Conservation (phyloP, 108 stramenopile genomes). For the Cylindrotheca fusiformis region DNA sequence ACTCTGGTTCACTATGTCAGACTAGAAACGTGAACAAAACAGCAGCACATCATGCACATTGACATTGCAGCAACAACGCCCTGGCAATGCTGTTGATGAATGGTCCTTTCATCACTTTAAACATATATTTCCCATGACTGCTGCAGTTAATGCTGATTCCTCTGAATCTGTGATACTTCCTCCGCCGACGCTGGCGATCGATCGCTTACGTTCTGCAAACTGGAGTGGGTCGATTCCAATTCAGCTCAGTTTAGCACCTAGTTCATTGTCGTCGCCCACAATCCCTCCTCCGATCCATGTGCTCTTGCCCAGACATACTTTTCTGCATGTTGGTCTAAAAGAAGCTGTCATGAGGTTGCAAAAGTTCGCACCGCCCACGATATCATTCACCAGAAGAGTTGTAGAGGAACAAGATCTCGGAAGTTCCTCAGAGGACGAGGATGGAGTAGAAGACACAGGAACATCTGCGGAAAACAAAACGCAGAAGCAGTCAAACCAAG, state of each 20-base stretch:
- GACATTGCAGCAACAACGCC: too few relatives aligned
- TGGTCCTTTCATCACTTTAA: too few relatives aligned
- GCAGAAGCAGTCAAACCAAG: neutral
- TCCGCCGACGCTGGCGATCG: constrained; percentile 1
- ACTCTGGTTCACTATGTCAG: neutral
- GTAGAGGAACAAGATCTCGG: constrained; percentile 30
- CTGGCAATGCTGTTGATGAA: neutral
- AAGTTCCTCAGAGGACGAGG: neutral
- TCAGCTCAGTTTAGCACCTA: constrained; percentile 52
- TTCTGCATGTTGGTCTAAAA: constrained; percentile 68
- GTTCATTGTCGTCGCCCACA: constrained; percentile 68
- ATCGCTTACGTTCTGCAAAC: constrained; percentile 35
- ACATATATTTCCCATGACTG: neutral
- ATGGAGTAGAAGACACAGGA: neutral
- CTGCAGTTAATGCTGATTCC: too few relatives aligned
- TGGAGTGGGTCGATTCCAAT: constrained; percentile 73
- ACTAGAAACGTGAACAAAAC: neutral
- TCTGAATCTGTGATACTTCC: too few relatives aligned
- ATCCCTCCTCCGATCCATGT: constrained; percentile 62
- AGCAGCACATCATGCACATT: neutral
- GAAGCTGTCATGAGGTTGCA: constrained; percentile 54
- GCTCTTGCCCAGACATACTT: constrained; percentile 60
- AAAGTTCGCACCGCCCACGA: constrained; percentile 54
- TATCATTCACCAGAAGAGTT: constrained; percentile 27
- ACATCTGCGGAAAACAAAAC: neutral